phyloP scores from a whole-genome alignment of 2,329 filamentous ascomycete genomes.

The Pezicula rhizophila region DNA sequence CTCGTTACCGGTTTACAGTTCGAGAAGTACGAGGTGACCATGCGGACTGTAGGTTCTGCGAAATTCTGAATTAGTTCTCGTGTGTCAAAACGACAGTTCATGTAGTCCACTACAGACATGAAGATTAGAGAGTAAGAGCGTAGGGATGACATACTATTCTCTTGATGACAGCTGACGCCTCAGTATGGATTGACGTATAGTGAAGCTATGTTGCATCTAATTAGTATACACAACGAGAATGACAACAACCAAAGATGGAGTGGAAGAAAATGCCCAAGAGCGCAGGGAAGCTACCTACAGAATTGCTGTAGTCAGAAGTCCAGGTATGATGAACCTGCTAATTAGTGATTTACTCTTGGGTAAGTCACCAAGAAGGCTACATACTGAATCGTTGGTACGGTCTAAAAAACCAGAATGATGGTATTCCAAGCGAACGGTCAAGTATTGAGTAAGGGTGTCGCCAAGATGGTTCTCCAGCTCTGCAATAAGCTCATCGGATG shows the following conservation, averaged over 20 bases:
- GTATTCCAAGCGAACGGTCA: constrained; percentile 48
- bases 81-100: too few species aligned
- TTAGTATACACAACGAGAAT: too few species aligned
- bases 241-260: constrained; percentile 3
- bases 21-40: constrained; percentile 43
- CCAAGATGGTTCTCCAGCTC: constrained; percentile 54
- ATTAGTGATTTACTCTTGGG: too few species aligned
- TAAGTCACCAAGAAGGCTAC: neutral
- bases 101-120: too few species aligned
- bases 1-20: constrained; percentile 22
- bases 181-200: constrained; percentile 47
- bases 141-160: constrained; percentile 25
- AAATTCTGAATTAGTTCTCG: too few species aligned
- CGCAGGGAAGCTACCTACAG: too few species aligned
- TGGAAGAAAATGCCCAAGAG: too few species aligned
- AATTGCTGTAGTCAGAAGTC: too few species aligned
- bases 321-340: too few species aligned
- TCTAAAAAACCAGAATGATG: constrained; percentile 49
- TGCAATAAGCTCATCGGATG: constrained; percentile 50
- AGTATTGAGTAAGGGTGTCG: constrained; percentile 39
- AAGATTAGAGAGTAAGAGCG: too few species aligned
- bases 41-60: constrained; percentile 35
- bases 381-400: constrained; percentile 10
- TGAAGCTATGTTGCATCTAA: constrained; percentile 25
- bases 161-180: constrained; percentile 43